These are phyloP conservation scores for Discostella stelligeroides DNA, from an alignment of 108 stramenopile species.

Conservation along the genomic window DNA sequence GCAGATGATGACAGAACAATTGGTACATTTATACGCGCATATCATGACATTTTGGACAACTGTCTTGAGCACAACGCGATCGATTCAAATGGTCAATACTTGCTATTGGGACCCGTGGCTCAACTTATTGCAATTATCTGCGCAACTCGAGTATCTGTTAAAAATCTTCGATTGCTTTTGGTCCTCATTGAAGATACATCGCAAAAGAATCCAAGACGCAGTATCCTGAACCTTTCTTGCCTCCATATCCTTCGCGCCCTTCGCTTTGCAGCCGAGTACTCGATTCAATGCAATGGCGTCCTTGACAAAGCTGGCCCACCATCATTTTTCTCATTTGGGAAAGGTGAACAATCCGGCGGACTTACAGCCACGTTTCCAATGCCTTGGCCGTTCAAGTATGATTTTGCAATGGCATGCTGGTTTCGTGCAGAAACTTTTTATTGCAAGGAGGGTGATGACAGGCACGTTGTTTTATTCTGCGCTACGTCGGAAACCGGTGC, in stretches of 20 bases:
- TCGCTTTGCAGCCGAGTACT: constrained; percentile 57
- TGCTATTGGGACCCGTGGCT: constrained; percentile 58
- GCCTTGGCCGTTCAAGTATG: constrained; percentile 80
- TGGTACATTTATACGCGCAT: constrained; percentile 25
- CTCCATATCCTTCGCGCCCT: constrained; percentile 58
- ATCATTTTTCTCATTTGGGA: constrained; percentile 67
- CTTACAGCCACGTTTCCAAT: constrained; percentile 32
- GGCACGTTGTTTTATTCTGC: constrained; percentile 47
- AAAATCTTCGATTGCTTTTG: constrained; percentile 52
- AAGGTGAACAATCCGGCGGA: constrained; percentile 40
- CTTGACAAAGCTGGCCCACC: constrained; percentile 59
- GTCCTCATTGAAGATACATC: constrained; percentile 25
- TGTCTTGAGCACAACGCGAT: constrained; percentile 2
- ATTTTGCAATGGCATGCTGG: constrained; percentile 80
- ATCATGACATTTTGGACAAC: constrained; percentile 21
- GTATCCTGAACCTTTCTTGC: constrained; percentile 29
- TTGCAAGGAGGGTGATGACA: background rate
- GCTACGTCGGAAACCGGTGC: constrained; percentile 52
- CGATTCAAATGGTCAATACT: constrained; percentile 7
- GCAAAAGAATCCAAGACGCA: constrained; percentile 3
- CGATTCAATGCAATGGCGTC: constrained; percentile 47
- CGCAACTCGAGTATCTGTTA: constrained; percentile 49
- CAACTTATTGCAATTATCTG: constrained; percentile 62
- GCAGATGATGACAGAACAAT: constrained; percentile 5
- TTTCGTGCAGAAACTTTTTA: constrained; percentile 74